A percentile compares a stretch with the other conserved stretches of the same genome.
These are phyloP conservation scores for Globisporangium polare DNA, from an alignment of 352 stramenopile species.

Conservation along the genomic window DNA sequence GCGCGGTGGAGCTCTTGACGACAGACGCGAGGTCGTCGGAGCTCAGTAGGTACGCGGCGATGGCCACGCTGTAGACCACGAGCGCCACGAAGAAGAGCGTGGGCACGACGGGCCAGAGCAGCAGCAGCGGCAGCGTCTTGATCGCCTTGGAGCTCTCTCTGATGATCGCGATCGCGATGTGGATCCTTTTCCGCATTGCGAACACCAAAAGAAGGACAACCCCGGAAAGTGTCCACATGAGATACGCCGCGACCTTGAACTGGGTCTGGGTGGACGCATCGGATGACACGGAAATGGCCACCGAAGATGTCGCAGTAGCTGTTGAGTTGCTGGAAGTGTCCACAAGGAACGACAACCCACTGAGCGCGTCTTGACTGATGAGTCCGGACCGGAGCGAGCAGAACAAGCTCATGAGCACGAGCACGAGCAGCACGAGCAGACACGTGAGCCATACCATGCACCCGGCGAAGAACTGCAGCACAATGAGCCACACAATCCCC, in stretches of 20 bases:
- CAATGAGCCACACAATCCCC: slow-evolving; percentile 63
- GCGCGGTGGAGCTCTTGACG: slow-evolving; percentile 21
- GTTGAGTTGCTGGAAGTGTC: slow-evolving; percentile 14
- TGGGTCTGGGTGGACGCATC: slow-evolving; percentile 40
- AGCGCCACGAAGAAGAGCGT: slow-evolving; percentile 50
- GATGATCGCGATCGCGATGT: slow-evolving; percentile 69
- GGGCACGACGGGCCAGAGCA: slow-evolving; percentile 57
- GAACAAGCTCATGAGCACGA: slow-evolving; percentile 71
- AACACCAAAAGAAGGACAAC: slow-evolving; percentile 57
- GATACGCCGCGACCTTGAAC: slow-evolving; percentile 65
- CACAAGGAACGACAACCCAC: slow-evolving; percentile 43
- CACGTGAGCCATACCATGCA: slow-evolving; percentile 83
- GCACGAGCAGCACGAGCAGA: slow-evolving; percentile 48
- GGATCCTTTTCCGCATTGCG: slow-evolving; percentile 62
- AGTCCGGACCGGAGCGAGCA: slow-evolving; percentile 68
- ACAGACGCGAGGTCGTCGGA: slow-evolving; percentile 38
- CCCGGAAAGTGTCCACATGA: slow-evolving; percentile 46
- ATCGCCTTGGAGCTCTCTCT: slow-evolving; percentile 65
- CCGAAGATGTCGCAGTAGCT: not conserved
- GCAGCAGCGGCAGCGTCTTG: slow-evolving; percentile 48
- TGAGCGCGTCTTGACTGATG: slow-evolving; percentile 34
- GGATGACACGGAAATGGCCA: slow-evolving; percentile 20
- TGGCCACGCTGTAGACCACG: slow-evolving; percentile 49
- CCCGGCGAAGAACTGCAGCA: slow-evolving; percentile 75
- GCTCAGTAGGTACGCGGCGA: slow-evolving; percentile 60